phyloP scores from a whole-genome alignment of 169 alveolate species.

The Eimeria tenella region DNA sequence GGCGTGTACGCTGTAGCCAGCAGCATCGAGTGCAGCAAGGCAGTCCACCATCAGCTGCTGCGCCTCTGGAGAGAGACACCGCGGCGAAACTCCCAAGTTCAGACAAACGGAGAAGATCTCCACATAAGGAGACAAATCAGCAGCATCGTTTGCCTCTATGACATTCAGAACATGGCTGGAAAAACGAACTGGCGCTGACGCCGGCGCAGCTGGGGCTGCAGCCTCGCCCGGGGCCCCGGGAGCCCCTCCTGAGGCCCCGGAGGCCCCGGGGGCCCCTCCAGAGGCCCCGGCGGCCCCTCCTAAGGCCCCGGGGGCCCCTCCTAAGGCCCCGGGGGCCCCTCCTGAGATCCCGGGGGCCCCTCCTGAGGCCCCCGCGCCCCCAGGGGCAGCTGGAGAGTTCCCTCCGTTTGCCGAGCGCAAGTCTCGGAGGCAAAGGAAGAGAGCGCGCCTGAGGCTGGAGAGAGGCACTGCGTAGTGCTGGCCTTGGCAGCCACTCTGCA shows the following conservation, averaged over 20 bases:
- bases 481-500: background rate
- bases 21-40: background rate
- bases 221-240: background rate
- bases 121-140: slow-evolving; percentile 39
- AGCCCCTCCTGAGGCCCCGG: slow-evolving; percentile 5
- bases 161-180: slow-evolving; percentile 22
- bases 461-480: background rate
- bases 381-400: background rate
- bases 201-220: background rate
- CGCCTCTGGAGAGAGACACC: slow-evolving; percentile 30
- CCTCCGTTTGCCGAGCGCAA: background rate
- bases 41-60: slow-evolving; percentile 14
- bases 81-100: slow-evolving; percentile 1
- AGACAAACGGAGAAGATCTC: slow-evolving; percentile 49
- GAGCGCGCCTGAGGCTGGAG: background rate
- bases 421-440: slow-evolving; percentile 26
- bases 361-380: background rate
- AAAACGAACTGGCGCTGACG: background rate
- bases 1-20: slow-evolving; percentile 44
- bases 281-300: background rate
- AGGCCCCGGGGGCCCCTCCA: slow-evolving; percentile 1
- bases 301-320: background rate
- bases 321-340: background rate
- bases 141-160: slow-evolving; percentile 29
- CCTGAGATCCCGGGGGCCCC: background rate